These are phyloP conservation scores for Stenocarpella maydis DNA, from an alignment of 2,329 filamentous ascomycete species.

Conservation along the genomic window DNA sequence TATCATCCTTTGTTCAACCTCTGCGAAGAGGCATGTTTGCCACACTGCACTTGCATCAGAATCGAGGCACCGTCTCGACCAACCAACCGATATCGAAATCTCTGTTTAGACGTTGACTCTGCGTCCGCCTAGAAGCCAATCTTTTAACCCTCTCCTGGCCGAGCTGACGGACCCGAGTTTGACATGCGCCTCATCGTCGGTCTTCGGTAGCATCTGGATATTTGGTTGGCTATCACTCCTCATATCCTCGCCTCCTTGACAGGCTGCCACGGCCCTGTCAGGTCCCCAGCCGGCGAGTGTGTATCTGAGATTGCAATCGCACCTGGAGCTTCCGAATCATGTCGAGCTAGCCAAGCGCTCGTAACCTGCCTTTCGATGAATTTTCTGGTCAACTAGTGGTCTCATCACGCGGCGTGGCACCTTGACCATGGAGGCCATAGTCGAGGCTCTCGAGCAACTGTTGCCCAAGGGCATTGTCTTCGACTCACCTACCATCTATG, in stretches of 20 bases:
- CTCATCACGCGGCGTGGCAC: background rate
- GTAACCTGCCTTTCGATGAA: conserved; percentile 25
- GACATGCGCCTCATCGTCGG: conserved; percentile 3
- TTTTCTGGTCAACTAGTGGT: conserved; percentile 7
- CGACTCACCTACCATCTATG: conserved; percentile 61
- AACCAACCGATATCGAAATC: conserved; percentile 7
- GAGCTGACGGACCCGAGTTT: background rate
- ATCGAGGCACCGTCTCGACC: conserved; percentile 26
- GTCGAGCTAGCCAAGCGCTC: conserved; percentile 15
- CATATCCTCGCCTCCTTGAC: background rate
- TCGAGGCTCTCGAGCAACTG: conserved; percentile 50
- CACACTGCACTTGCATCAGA: background rate
- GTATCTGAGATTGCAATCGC: background rate
- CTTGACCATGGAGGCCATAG: conserved; percentile 32
- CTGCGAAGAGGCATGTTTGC: conserved; percentile 32
- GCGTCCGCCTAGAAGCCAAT: background rate
- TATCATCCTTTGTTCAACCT: background rate
- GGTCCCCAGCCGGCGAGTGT: background rate
- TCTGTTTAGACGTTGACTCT: conserved; percentile 5
- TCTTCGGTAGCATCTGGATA: background rate
- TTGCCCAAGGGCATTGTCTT: conserved; percentile 66
- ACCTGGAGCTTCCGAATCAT: conserved; percentile 27
- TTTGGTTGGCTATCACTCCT: background rate
- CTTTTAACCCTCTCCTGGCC: background rate
- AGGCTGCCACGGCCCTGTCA: background rate